These are phyloP conservation scores for Lentithecium fluviatile DNA, from an alignment of 495 filamentous ascomycete genomes.

Conservation along the genomic window DNA sequence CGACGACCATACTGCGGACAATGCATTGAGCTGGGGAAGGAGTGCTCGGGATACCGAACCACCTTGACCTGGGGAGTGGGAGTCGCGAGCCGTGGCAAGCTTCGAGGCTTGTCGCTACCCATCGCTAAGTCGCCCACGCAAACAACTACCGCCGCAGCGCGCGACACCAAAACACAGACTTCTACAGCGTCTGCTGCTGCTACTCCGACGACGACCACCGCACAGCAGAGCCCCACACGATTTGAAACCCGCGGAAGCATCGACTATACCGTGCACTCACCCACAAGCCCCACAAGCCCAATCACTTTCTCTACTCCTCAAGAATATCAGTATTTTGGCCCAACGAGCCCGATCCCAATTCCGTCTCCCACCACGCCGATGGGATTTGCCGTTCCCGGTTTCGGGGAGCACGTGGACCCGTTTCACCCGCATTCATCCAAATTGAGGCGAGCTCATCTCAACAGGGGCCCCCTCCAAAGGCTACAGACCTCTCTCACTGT, in stretches of 20 bases:
- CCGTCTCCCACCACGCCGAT: slow-evolving; percentile 34
- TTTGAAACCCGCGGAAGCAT: slow-evolving; percentile 21
- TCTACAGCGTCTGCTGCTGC: slow-evolving; percentile 17
- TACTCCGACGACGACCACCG: neutral
- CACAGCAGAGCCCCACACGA: slow-evolving; percentile 18
- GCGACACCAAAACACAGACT: slow-evolving; percentile 23
- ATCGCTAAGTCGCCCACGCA: slow-evolving; percentile 68
- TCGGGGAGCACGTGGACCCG: slow-evolving; percentile 38
- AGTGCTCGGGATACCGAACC: slow-evolving; percentile 96
- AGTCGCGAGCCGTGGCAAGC: slow-evolving; percentile 93
- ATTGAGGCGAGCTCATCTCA: slow-evolving; percentile 30
- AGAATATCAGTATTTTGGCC: slow-evolving; percentile 29
- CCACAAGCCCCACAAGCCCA: slow-evolving; percentile 27
- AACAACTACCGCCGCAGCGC: slow-evolving; percentile 16
- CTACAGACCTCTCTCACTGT: slow-evolving; percentile 45
- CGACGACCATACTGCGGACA: slow-evolving; percentile 92
- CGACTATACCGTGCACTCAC: slow-evolving; percentile 24
- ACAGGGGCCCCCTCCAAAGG: slow-evolving; percentile 42
- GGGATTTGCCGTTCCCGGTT: slow-evolving; percentile 39
- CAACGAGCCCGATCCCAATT: slow-evolving; percentile 41
- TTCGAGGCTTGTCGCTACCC: slow-evolving; percentile 82
- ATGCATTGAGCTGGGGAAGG: slow-evolving; percentile 86
- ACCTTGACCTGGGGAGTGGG: slow-evolving; percentile 97
- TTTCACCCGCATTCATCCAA: slow-evolving; percentile 36
- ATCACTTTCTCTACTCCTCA: slow-evolving; percentile 30